phyloP scores from a whole-genome alignment of 2,329 filamentous ascomycete genomes.

The Tympanopsis confertula region DNA sequence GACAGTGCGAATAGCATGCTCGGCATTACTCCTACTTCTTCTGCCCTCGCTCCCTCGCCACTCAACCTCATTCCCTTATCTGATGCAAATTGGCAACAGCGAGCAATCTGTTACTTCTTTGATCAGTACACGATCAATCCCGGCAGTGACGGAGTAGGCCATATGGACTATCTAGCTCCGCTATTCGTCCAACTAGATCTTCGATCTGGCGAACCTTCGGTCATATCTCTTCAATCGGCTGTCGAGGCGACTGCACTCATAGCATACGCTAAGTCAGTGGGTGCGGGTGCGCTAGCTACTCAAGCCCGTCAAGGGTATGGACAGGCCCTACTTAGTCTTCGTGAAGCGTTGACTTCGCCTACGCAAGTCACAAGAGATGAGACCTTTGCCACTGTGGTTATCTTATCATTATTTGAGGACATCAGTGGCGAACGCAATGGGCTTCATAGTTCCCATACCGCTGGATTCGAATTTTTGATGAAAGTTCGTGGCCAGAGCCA shows the following conservation, averaged over 20 bases:
- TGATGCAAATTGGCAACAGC: slow-evolving; percentile 18
- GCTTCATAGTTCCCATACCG: slow-evolving; percentile 19
- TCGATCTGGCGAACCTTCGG: neutral
- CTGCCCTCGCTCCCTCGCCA: neutral
- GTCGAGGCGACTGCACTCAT: neutral
- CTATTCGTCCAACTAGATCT: slow-evolving; percentile 15
- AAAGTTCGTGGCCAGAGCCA: slow-evolving; percentile 17
- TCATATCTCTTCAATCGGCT: neutral
- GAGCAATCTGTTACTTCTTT: slow-evolving; percentile 25
- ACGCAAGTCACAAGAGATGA: slow-evolving; percentile 18
- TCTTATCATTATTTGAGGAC: slow-evolving; percentile 22
- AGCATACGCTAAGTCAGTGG: neutral
- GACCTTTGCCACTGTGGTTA: slow-evolving; percentile 20
- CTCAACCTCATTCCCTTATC: slow-evolving; percentile 6
- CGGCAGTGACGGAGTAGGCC: slow-evolving; percentile 11
- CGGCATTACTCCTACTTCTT: neutral
- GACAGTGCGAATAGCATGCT: too few relatives aligned
- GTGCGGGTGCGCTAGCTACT: slow-evolving; percentile 3
- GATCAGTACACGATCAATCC: slow-evolving; percentile 19
- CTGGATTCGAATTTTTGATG: slow-evolving; percentile 19
- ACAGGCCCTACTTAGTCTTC: slow-evolving; percentile 15
- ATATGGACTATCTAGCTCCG: slow-evolving; percentile 20
- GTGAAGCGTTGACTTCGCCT: slow-evolving; percentile 14
- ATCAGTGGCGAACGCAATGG: slow-evolving; percentile 14
- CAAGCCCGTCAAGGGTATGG: slow-evolving; percentile 18